phyloP scores from a whole-genome alignment of 768 basidiomycete genomes.

The Dentipellis sp. region DNA sequence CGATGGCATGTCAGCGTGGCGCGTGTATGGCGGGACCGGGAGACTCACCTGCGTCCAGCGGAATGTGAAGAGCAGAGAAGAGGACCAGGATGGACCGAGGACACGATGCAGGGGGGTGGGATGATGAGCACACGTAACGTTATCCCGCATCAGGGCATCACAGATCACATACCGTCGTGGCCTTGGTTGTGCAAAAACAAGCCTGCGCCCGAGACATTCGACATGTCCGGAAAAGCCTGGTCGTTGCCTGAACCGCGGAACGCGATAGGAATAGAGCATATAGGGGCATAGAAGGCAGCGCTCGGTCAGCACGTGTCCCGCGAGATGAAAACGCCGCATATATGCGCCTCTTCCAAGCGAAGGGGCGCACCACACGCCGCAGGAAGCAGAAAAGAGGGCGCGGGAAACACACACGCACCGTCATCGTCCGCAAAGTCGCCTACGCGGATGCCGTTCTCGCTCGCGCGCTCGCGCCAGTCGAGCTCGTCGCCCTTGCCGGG shows the following conservation, averaged over 20 bases:
- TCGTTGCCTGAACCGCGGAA: conserved; percentile 35
- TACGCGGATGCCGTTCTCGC: conserved; percentile 64
- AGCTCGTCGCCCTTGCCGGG: conserved; percentile 35
- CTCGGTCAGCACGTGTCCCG: not conserved
- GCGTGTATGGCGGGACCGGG: not conserved
- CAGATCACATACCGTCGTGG: conserved; percentile 34
- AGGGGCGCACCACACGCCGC: not conserved
- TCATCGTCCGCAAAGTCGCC: conserved; percentile 42
- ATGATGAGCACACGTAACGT: conserved; percentile 19
- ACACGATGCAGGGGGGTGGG: not conserved
- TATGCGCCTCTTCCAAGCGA: conserved; percentile 4
- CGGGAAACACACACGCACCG: conserved; percentile 20
- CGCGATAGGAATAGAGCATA: not conserved
- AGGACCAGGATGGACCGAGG: not conserved
- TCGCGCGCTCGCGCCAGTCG: conserved; percentile 65
- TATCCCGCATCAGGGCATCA: conserved; percentile 7
- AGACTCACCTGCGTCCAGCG: not conserved
- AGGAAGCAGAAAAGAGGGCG: not conserved
- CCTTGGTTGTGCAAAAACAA: not conserved
- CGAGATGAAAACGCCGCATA: conserved; percentile 7
- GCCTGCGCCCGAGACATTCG: conserved; percentile 30
- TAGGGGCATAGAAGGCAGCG: not conserved
- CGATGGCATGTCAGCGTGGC: not conserved
- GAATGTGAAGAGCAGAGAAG: not conserved
- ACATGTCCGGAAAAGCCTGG: conserved; percentile 39